phyloP scores from a whole-genome alignment of 2,329 filamentous ascomycete species.

The Fusarium longipes region DNA sequence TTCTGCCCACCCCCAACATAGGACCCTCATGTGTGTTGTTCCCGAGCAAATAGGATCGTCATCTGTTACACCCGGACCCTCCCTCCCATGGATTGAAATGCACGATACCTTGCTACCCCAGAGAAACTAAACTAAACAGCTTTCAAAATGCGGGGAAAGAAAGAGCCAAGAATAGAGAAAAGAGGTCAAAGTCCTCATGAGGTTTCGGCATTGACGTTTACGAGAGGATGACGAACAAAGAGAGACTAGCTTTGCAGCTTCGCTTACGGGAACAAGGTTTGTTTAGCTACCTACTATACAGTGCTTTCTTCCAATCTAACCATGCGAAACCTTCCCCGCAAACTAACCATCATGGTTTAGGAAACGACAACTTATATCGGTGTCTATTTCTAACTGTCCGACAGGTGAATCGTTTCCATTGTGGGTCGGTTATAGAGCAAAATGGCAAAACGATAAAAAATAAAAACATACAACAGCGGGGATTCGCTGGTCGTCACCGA shows the following conservation, averaged over 20 bases:
- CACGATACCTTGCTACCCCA: conserved; percentile 13
- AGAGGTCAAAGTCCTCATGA: neutral
- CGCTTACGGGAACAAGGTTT: conserved; percentile 1
- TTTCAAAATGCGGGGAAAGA: conserved; percentile 37
- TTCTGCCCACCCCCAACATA: neutral
- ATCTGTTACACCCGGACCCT: conserved; percentile 1
- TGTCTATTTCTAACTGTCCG: neutral
- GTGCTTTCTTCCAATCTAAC: neutral
- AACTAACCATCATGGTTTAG: conserved; percentile 12
- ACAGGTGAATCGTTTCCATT: neutral
- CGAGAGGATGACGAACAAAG: conserved; percentile 28
- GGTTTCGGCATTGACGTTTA: conserved; percentile 29
- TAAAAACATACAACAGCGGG: too few relatives aligned
- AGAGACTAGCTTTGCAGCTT: neutral
- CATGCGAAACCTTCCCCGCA: conserved; percentile 18
- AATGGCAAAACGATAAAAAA: too few relatives aligned
- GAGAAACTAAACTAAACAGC: neutral
- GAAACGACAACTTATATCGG: conserved; percentile 4
- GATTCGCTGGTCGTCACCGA: too few relatives aligned
- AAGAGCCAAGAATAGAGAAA: conserved; percentile 6
- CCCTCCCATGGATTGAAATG: conserved; percentile 1
- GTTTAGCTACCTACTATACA: neutral
- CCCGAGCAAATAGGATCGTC: conserved; percentile 30
- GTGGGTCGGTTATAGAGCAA: too few relatives aligned
- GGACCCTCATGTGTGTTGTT: conserved; percentile 1